Base-by-base conservation (phyloP, 1,139 yeast species). In the Zygoascus hellenicus region DNA sequence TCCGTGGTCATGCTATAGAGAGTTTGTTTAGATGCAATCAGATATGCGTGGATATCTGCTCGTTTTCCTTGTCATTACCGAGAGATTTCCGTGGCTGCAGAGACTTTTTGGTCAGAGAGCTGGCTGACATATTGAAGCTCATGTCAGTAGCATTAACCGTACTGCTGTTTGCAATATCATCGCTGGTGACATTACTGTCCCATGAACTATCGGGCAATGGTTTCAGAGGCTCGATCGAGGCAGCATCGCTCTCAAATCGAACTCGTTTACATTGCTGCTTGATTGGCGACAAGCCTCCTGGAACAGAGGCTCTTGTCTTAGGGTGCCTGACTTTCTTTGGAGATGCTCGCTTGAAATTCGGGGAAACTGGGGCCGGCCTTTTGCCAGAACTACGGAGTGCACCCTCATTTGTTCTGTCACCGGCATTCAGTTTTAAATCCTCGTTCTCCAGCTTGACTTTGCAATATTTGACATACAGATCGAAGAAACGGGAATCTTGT, bases 391-490 rank as follows among this genome's bases (percentile, higher is more conserved):
- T n/a, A 13, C 17, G 36, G 26, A 22, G 26, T 22, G 26, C 26
- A 33, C 17, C 17, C 17, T 11, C 15, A 14, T 16, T 13, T 13
- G 13, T 13, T 13, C 36, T 33, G 16, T 33, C 17, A 13, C 17
- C 36, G 11, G 36, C 15, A 9, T 3, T n/a, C 7, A 36, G 9
- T 14, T 17, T 17, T 14, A 36, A 22, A 19, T 9, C 9, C 14
- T 36, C 29, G 9, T 36, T 36, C 15, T 41, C 43, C 9, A 41
- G 15, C 9, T 13, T 26, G 16, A 30, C 9, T 19, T 41, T 41
- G 14, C 54, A 48, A 41, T 49, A 42, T 6, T 56, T 54, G 6
- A 55, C 57, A 33, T 52, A 55, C 4, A 48, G 45, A 9, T 52
- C 44, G 42, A 60, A 60, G 17, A 45, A 32, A 14, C 45, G 45